A percentile compares a stretch with the other conserved stretches of the same genome.
Conservation (phyloP, 2,329 filamentous ascomycete species). For the Laburnicola sp. region DNA sequence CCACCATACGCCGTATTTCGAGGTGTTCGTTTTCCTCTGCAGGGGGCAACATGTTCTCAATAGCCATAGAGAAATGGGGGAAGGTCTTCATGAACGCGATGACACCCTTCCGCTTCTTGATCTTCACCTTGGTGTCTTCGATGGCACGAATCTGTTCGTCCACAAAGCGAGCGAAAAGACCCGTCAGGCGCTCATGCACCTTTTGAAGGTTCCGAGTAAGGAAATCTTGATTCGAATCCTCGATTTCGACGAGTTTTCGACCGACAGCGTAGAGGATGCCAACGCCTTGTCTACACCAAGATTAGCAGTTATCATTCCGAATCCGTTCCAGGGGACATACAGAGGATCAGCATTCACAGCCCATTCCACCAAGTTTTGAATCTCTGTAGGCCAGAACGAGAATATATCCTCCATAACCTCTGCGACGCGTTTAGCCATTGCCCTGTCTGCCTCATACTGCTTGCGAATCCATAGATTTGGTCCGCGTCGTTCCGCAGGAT, state of each 20-base stretch:
- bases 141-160: constrained; percentile 95
- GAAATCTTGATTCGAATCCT: constrained; percentile 92
- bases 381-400: constrained; percentile 74
- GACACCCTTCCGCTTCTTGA: constrained; percentile 96
- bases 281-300: constrained; percentile 72
- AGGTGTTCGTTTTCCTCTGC: constrained; percentile 58
- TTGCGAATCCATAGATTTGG: constrained; percentile 74
- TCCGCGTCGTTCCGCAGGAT: constrained; percentile 69
- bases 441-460: constrained; percentile 85
- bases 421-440: constrained; percentile 81
- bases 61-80: constrained; percentile 77
- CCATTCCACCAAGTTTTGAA: constrained; percentile 83
- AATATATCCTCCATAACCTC: constrained; percentile 89
- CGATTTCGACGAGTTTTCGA: constrained; percentile 74
- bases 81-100: constrained; percentile 95
- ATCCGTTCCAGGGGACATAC: constrained; percentile 55
- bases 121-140: constrained; percentile 97
- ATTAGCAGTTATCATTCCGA: constrained; percentile 22
- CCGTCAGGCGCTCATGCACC: constrained; percentile 72
- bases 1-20: constrained; percentile 75
- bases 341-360: constrained; percentile 77
- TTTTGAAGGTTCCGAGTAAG: constrained; percentile 78
- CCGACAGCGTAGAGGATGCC: constrained; percentile 82
- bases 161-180: constrained; percentile 82
- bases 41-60: constrained; percentile 77